Percentiles rank a stretch among this genome's conserved stretches.
Evolutionary conservation across 352 stramenopile species (phyloP).

Genomic region (Phytopythium oedochilum): DNA sequence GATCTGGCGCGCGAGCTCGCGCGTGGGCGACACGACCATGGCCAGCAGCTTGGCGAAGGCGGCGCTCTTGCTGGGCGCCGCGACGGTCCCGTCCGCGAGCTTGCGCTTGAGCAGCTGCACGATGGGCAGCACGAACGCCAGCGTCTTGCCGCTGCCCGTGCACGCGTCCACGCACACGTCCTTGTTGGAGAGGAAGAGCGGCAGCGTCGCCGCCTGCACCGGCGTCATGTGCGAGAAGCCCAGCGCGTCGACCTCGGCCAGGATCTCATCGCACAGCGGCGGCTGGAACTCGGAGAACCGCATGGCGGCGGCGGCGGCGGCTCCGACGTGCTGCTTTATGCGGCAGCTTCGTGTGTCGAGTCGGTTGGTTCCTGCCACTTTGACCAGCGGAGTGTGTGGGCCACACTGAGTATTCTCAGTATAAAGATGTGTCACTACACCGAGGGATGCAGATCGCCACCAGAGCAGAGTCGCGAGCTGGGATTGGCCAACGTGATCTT

Average conservation of each 20-base stretch:
- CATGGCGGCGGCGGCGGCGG: slow-evolving; percentile 23
- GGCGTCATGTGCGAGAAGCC: slow-evolving; percentile 90
- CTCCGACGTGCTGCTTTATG: background rate
- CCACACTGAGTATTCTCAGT: background rate
- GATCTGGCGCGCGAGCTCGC: slow-evolving; percentile 87
- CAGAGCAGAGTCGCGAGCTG: background rate
- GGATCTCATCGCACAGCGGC: slow-evolving; percentile 64
- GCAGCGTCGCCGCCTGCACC: slow-evolving; percentile 89
- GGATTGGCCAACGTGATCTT: slow-evolving; percentile 6
- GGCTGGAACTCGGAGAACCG: slow-evolving; percentile 82
- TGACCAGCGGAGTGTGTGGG: background rate
- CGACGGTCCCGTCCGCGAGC: slow-evolving; percentile 58
- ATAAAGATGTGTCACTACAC: background rate
- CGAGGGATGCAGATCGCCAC: background rate
- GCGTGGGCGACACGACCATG: slow-evolving; percentile 87
- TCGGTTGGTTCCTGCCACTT: background rate
- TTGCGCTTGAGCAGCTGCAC: slow-evolving; percentile 87
- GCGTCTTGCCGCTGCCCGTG: slow-evolving; percentile 94
- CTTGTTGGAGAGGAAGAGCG: slow-evolving; percentile 93
- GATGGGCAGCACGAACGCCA: slow-evolving; percentile 94
- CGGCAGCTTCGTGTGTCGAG: too few species aligned
- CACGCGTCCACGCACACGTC: slow-evolving; percentile 94
- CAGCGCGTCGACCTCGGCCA: slow-evolving; percentile 66
- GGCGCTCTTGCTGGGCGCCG: slow-evolving; percentile 33
- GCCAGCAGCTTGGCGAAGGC: slow-evolving; percentile 64